Evolutionary conservation across 1,284 basidiomycete species (phyloP).

Genomic region (Boletus albobrunnescens): DNA sequence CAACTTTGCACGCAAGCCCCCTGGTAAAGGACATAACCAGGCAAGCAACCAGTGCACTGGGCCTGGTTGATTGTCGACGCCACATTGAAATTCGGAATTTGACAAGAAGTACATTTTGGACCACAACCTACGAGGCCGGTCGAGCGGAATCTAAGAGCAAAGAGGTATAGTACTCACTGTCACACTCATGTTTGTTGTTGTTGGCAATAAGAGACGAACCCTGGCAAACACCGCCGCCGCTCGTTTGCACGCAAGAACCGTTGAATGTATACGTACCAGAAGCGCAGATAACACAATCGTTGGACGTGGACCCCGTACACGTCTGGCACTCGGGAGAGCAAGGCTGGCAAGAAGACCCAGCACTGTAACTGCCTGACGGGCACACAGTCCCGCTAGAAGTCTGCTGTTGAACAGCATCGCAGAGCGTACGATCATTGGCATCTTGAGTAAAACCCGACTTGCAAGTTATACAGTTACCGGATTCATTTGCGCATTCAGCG

Average conservation of each 20-base stretch:
- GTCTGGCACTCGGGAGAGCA: constrained; percentile 69
- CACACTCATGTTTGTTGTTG: constrained; percentile 74
- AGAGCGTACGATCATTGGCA: constrained; percentile 63
- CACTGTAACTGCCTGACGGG: constrained; percentile 61
- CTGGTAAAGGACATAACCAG: constrained; percentile 66
- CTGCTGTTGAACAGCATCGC: constrained; percentile 48
- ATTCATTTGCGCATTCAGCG: constrained; percentile 57
- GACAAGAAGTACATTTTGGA: constrained; percentile 72
- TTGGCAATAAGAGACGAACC: constrained; percentile 71
- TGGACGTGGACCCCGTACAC: constrained; percentile 65
- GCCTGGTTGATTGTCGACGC: constrained; percentile 61
- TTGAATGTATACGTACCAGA: constrained; percentile 56
- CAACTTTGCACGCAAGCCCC: constrained; percentile 67
- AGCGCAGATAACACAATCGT: constrained; percentile 65
- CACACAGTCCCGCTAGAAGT: constrained; percentile 56
- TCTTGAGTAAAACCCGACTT: constrained; percentile 61
- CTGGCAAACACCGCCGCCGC: constrained; percentile 65
- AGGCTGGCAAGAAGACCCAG: constrained; percentile 48
- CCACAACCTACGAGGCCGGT: constrained; percentile 54
- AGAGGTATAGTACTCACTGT: constrained; percentile 51
- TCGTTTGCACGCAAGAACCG: constrained; percentile 62
- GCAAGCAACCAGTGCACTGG: constrained; percentile 72
- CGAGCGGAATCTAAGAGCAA: neutral
- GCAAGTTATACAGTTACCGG: constrained; percentile 71
- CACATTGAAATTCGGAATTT: constrained; percentile 64